Conservation (phyloP, 192 early-diverging fungal genomes). For the Coemansia sp. region DNA sequence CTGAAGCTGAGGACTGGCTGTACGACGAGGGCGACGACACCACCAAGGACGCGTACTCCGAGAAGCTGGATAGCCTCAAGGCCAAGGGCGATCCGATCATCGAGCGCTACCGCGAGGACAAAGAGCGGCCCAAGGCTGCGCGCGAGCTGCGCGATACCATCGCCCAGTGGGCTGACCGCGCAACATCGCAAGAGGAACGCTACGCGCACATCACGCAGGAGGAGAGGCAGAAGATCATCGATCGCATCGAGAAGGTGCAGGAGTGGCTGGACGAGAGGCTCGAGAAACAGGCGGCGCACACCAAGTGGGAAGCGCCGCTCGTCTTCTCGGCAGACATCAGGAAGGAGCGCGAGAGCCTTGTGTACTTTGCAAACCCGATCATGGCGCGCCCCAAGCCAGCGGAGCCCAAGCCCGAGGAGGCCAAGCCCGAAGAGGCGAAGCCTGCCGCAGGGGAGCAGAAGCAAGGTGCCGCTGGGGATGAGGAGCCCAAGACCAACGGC, state of each 20-base stretch:
- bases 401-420: slow-evolving; percentile 59
- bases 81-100: slow-evolving; percentile 77
- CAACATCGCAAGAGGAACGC: slow-evolving; percentile 76
- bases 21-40: slow-evolving; percentile 96
- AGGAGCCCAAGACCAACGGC: slow-evolving; percentile 49
- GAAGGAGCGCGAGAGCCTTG: slow-evolving; percentile 69
- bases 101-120: slow-evolving; percentile 78
- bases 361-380: slow-evolving; percentile 73
- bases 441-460: slow-evolving; percentile 9
- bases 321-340: slow-evolving; percentile 72
- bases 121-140: slow-evolving; percentile 82
- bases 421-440: slow-evolving; percentile 32
- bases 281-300: slow-evolving; percentile 68
- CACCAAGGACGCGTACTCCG: slow-evolving; percentile 82
- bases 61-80: slow-evolving; percentile 79
- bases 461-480: slow-evolving; percentile 23
- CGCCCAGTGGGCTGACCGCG: slow-evolving; percentile 68
- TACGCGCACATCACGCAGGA: slow-evolving; percentile 82
- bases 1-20: slow-evolving; percentile 93
- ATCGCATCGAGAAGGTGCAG: slow-evolving; percentile 71
- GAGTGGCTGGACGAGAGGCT: slow-evolving; percentile 85
- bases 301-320: slow-evolving; percentile 74
- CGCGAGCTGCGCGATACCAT: slow-evolving; percentile 78
- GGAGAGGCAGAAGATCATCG: slow-evolving; percentile 80
- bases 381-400: slow-evolving; percentile 87